Percentiles rank a stretch among this genome's conserved stretches.
phyloP scores from a whole-genome alignment of 1,284 basidiomycete species.

The Apiotrichum mycotoxinovorans region DNA sequence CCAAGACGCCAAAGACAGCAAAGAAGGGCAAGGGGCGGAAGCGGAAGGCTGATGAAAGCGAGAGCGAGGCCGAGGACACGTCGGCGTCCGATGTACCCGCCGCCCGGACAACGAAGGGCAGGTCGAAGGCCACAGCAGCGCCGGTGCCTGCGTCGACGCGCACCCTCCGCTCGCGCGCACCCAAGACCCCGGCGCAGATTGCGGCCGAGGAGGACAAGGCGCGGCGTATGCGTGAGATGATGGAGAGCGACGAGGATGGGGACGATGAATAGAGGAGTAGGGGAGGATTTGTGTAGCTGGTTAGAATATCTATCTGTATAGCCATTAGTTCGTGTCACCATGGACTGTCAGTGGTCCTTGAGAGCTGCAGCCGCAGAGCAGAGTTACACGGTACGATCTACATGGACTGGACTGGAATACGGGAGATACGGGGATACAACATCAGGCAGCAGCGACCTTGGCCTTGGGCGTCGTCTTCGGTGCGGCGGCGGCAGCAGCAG shows the following conservation, averaged over 20 bases:
- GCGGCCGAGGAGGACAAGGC: conserved; percentile 29
- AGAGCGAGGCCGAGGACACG: conserved; percentile 15
- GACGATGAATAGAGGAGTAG: no score
- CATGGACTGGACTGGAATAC: neutral
- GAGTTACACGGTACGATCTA: neutral
- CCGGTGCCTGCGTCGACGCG: conserved; percentile 16
- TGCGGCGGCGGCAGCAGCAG: conserved; percentile 4
- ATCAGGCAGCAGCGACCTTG: conserved; percentile 3
- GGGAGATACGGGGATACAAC: no score
- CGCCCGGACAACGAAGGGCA: neutral
- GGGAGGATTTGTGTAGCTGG: neutral
- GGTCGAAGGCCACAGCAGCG: conserved; percentile 2
- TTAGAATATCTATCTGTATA: conserved; percentile 1
- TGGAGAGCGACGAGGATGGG: conserved; percentile 25
- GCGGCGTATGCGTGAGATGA: conserved; percentile 22
- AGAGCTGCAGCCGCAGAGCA: no score
- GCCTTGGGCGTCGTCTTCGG: conserved; percentile 35
- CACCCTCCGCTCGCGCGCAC: conserved; percentile 27
- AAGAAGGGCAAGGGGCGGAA: conserved; percentile 3
- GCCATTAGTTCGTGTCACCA: no score
- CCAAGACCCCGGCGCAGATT: conserved; percentile 27
- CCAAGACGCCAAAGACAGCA: neutral
- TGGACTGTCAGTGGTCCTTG: neutral
- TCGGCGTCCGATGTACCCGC: neutral
- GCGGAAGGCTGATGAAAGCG: conserved; percentile 1